Conservation (phyloP, 495 filamentous ascomycete genomes). For the Daldinia decipiens region DNA sequence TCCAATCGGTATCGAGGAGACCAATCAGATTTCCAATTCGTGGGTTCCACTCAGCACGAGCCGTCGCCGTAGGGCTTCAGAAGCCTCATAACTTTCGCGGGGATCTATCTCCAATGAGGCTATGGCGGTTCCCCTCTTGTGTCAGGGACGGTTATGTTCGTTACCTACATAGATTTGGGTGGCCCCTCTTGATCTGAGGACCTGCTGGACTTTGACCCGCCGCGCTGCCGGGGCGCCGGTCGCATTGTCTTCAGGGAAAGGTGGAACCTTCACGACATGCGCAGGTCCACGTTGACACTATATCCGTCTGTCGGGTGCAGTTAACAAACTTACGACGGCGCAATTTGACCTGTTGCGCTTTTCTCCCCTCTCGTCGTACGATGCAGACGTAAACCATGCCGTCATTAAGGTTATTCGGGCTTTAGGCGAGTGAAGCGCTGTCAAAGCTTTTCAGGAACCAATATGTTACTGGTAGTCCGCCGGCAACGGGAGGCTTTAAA, state of each 20-base stretch:
- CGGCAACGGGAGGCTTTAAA: neutral
- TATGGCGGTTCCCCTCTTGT: neutral
- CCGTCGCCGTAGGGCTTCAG: neutral
- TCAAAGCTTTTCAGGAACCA: conserved; percentile 4
- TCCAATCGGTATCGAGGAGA: neutral
- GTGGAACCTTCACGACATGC: conserved; percentile 4
- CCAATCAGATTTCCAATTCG: neutral
- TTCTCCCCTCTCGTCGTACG: neutral
- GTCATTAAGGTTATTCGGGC: neutral
- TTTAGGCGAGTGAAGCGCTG: neutral
- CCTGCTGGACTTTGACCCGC: neutral
- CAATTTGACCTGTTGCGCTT: neutral
- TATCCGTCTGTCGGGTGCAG: neutral
- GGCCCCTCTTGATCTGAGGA: conserved; percentile 5
- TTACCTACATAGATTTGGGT: neutral
- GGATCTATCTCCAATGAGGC: conserved; percentile 1
- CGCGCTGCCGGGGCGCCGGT: neutral
- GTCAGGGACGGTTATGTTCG: neutral
- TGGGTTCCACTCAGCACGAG: neutral
- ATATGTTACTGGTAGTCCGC: neutral
- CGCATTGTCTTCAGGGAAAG: neutral
- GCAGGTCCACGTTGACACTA: conserved; percentile 6
- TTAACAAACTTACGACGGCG: conserved; percentile 1
- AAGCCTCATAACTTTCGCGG: conserved; percentile 2
- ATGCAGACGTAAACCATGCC: neutral